Evolutionary conservation across 106 monocot species (phyloP), one percentile per base, ranked within the genome.

Genomic region (Phalaenopsis equestris): DNA sequence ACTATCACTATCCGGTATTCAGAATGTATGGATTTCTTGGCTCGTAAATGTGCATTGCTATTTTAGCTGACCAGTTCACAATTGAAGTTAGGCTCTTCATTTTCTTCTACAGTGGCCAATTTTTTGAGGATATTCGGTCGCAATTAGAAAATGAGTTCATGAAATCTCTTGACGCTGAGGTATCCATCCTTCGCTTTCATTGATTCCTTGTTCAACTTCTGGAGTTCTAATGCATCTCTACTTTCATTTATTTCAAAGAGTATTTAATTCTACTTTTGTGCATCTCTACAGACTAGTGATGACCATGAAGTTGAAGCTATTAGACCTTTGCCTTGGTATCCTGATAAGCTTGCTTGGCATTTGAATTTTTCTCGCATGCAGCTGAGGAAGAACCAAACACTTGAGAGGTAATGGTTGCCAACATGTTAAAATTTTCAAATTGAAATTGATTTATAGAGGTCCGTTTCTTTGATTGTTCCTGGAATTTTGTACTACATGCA

Each of bases 261-360:
- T 39, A 75, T 65, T 56, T 74, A 56, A 75, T 58, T 41, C 37
- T 36, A 37, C 52, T 80, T 42, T 55, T 16, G 18, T 70, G 79
- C 23, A 47, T 76, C 18, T 85, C 56, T 79, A 17, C 80, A 94
- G 97, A 70, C 80, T 10, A 83, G 80, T 67, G 80, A 89, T 88
- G 94, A 89, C 41, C n/a, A 81, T 83, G 94, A 90, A 86, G 80
- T 82, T 21, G 89, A 94, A 81, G 87, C 94, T 81, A 98, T 98
- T 74, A 90, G 94, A 86, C 94, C 97, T 77, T 87, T 98, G 84
- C 86, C 89, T 76, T 98, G 97, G 97, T 98, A 98, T 82, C 97
- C 97, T 14, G 90, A 87, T 72, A 98, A 94, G 78, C 92, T 98
- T 86, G 97, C 97, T 68, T 98, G 97, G 97, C 97, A 98, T 85